Base-by-base conservation (phyloP, 2,329 filamentous ascomycete genomes). In the Seiridium cupressi region DNA sequence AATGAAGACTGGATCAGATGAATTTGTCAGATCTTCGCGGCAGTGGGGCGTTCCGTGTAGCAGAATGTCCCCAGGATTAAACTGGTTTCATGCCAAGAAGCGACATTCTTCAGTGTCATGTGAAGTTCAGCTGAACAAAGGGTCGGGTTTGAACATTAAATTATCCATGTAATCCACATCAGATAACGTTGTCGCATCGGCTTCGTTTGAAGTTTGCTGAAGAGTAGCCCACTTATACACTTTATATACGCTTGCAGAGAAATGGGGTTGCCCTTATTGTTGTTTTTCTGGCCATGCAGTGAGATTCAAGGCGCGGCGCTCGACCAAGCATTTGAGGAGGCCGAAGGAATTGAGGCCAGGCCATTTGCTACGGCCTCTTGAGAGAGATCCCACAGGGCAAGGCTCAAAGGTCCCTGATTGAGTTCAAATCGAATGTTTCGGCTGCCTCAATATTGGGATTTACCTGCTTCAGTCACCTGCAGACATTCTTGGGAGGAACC, bases 11-110 rank as follows among this genome's bases (percentile, higher is more conserved):
- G 35, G 54, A 46, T 44, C 38, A 56, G 42, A 56, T 32, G 55
- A 58, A 18, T 5, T 9, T 13, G 35, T 49, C 11, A 35, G 9
- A 42, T 51, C 49, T 40, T 35, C 49, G 46, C 66, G 66, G 66
- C 57, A 65, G 58, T 59, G 57, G 55, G 57, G 58, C 54, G 57
- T 62, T 61, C 66, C 63, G 66, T 66, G 66, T 67, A 64, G 55
- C 64, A 67, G 61, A 61, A 61, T 63, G 59, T 60, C 57, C 59
- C 55, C 55, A 49, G 26, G 32, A 46, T 31, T 47, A 40, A n/a
- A 10, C 44, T n/a, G 32, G 54, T 56, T 56, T 56, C 54, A 56
- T 56, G 54, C 54, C 54, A 56, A 55, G 51, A 53, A 42, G n/a
- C 40, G 31, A 56, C 31, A 47, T 42, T 46, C 18, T 38, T 18